Conservation (phyloP, 208 protist genomes). For the Spongospora subterranea region DNA sequence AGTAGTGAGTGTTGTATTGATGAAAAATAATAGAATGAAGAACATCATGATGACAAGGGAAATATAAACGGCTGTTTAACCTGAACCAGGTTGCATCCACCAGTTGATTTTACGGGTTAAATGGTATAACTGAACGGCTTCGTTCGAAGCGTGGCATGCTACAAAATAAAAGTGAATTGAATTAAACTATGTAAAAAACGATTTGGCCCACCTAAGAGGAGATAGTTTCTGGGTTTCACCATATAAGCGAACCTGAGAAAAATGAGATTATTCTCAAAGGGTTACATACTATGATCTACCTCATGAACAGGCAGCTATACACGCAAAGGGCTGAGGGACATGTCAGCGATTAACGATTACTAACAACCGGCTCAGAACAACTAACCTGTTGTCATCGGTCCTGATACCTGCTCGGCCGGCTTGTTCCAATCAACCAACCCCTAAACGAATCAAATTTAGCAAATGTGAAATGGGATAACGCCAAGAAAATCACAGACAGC, state of each 20-base stretch:
- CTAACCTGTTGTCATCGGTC: constrained; percentile 22
- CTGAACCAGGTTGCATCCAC: background rate
- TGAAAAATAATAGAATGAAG: background rate
- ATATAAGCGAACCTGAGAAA: constrained; percentile 34
- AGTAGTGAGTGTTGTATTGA: background rate
- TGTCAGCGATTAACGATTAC: background rate
- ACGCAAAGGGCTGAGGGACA: background rate
- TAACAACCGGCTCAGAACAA: background rate
- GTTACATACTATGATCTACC: background rate
- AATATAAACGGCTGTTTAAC: background rate
- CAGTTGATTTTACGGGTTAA: background rate
- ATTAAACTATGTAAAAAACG: background rate
- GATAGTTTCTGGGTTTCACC: constrained; percentile 44
- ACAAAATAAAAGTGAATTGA: background rate
- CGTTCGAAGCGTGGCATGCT: constrained; percentile 54
- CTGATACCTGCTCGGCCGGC: background rate
- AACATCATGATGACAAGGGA: background rate
- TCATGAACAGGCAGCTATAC: constrained; percentile 28
- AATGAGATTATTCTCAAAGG: background rate
- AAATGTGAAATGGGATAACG: background rate
- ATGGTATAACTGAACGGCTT: constrained; percentile 49
- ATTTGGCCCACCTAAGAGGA: background rate
- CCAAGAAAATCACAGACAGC: background rate
- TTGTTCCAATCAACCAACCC: constrained; percentile 43
- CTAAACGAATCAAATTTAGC: background rate